Evolutionary conservation across 805 yeast species (phyloP).

Genomic region (Tetrapisispora nanseiensis): DNA sequence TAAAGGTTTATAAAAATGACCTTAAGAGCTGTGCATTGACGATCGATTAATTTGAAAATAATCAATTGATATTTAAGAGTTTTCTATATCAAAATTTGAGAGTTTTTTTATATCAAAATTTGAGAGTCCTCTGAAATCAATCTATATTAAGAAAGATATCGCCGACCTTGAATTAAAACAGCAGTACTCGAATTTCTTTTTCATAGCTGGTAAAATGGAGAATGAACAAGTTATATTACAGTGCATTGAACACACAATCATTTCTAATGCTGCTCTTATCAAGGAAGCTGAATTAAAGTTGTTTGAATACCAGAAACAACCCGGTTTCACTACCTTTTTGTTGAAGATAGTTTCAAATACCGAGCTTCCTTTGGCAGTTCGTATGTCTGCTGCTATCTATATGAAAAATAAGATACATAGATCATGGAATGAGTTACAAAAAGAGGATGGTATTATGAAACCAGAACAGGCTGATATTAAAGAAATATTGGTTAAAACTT

Average conservation of each 20-base stretch:
- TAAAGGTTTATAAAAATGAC: no score
- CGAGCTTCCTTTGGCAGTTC: slow-evolving; percentile 34
- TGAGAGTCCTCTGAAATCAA: no score
- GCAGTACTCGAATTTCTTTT: no score
- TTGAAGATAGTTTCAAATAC: slow-evolving; percentile 41
- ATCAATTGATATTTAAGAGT: no score
- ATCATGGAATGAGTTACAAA: slow-evolving; percentile 37
- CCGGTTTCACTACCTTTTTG: slow-evolving; percentile 48
- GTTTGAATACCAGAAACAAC: slow-evolving; percentile 41
- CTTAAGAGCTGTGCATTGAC: no score
- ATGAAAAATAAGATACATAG: slow-evolving; percentile 53
- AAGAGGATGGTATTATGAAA: slow-evolving; percentile 25
- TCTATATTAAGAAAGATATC: no score
- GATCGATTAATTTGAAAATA: no score
- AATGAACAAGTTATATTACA: slow-evolving; percentile 42
- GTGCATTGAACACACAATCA: slow-evolving; percentile 46
- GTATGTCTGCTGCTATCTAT: slow-evolving; percentile 56
- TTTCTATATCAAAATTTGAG: no score
- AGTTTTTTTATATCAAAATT: no score
- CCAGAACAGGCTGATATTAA: slow-evolving; percentile 50
- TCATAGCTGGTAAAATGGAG: slow-evolving; percentile 20
- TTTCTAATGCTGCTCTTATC: slow-evolving; percentile 40
- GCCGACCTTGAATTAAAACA: no score
- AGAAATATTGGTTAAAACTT: slow-evolving; percentile 42
- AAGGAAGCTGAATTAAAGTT: slow-evolving; percentile 46